A percentile compares a stretch with the other conserved stretches of the same genome.
phyloP scores from a whole-genome alignment of 2,329 filamentous ascomycete species.

The Xylariales sp. region DNA sequence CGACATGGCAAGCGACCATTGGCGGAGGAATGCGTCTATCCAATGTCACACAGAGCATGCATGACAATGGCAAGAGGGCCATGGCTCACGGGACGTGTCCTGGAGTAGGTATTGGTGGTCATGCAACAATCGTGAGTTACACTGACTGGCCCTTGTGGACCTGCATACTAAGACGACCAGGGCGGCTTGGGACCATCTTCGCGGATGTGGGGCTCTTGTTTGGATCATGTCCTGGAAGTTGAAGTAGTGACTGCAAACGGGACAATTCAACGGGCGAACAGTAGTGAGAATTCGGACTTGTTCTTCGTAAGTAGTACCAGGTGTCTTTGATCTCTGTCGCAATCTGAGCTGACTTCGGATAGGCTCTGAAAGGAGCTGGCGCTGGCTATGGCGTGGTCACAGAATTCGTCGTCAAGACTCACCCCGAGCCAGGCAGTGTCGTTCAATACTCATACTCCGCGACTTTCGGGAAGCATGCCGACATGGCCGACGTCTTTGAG shows the following conservation, averaged over 20 bases:
- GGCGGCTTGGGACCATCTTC: constrained; percentile 55
- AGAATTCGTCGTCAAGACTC: constrained; percentile 51
- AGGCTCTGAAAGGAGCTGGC: constrained; percentile 52
- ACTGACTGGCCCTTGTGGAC: background rate
- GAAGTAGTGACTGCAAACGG: constrained; percentile 55
- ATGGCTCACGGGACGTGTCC: constrained; percentile 58
- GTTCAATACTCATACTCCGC: constrained; percentile 56
- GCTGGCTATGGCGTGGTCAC: constrained; percentile 54
- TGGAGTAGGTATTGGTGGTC: constrained; percentile 53
- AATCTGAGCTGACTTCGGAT: constrained; percentile 1
- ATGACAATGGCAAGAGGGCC: constrained; percentile 48
- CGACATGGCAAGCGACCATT: constrained; percentile 49
- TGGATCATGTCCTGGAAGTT: constrained; percentile 51
- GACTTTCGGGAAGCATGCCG: constrained; percentile 40
- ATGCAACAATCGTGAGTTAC: constrained; percentile 47
- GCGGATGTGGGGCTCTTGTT: constrained; percentile 52
- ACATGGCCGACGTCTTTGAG: constrained; percentile 46
- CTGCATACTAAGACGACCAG: constrained; percentile 23
- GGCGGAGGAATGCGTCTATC: constrained; percentile 50
- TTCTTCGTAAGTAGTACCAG: constrained; percentile 40
- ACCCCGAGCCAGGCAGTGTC: constrained; percentile 49
- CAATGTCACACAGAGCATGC: constrained; percentile 45
- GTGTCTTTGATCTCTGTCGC: background rate
- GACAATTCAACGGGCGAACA: constrained; percentile 41
- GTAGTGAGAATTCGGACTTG: constrained; percentile 44